Evolutionary conservation across 306 rosid species (phyloP).

Genomic region (Cicer pinnatifidum): DNA sequence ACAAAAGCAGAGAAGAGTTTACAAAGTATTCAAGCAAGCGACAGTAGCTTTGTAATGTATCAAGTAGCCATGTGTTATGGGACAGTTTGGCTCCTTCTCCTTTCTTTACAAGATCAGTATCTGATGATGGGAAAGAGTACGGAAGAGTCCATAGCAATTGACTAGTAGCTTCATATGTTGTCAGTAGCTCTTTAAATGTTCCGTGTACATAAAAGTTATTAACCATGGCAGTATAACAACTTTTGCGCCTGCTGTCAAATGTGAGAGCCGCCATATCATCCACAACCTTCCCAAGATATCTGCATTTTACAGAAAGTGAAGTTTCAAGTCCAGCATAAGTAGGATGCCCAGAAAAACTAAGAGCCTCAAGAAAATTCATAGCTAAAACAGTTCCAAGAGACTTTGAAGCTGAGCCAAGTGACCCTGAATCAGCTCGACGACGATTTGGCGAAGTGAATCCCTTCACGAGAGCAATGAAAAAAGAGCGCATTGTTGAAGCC

Average conservation of each 20-base stretch:
- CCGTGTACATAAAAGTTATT: conserved; percentile 95
- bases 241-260: conserved; percentile 84
- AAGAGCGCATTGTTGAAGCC: conserved; percentile 80
- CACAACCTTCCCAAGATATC: conserved; percentile 93
- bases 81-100: conserved; percentile 73
- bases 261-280: conserved; percentile 88
- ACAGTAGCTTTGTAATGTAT: conserved; percentile 86
- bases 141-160: conserved; percentile 91
- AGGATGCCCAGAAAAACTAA: conserved; percentile 83
- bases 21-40: conserved; percentile 92
- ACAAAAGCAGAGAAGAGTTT: conserved; percentile 82
- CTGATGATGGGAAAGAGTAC: conserved; percentile 59
- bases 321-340: conserved; percentile 65
- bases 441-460: conserved; percentile 93
- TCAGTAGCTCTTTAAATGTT: conserved; percentile 86
- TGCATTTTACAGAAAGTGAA: conserved; percentile 83
- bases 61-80: conserved; percentile 83
- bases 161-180: conserved; percentile 97
- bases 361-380: conserved; percentile 82
- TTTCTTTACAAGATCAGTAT: conserved; percentile 62
- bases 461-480: conserved; percentile 91
- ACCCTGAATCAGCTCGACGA: conserved; percentile 87
- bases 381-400: conserved; percentile 91
- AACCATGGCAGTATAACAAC: conserved; percentile 82
- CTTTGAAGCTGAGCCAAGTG: conserved; percentile 81